Evolutionary conservation across 2,329 filamentous ascomycete species (phyloP).

Genomic region (Thielaviopsis punctulata): DNA sequence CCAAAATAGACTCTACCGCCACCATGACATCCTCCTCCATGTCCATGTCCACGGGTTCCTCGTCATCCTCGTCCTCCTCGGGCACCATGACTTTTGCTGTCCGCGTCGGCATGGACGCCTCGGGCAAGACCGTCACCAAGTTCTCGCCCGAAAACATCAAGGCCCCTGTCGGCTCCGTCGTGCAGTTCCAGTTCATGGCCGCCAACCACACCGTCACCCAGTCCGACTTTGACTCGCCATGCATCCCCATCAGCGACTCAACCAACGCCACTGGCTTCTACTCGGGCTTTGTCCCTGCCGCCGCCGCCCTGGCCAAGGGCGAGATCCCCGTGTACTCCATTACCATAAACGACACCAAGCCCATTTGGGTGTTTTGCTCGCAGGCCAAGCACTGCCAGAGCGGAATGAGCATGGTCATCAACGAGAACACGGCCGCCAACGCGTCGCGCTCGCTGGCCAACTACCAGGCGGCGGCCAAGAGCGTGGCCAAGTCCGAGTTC

Average conservation of each 20-base stretch:
- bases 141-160: slow-evolving; percentile 51
- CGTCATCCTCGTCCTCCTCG: background rate
- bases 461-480: slow-evolving; percentile 28
- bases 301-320: slow-evolving; percentile 29
- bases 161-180: slow-evolving; percentile 49
- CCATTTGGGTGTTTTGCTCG: slow-evolving; percentile 66
- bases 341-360: slow-evolving; percentile 48
- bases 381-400: slow-evolving; percentile 57
- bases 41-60: background rate
- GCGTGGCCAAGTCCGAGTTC: slow-evolving; percentile 17
- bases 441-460: slow-evolving; percentile 31
- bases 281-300: slow-evolving; percentile 50
- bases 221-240: slow-evolving; percentile 46
- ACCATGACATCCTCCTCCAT: background rate
- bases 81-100: slow-evolving; percentile 22
- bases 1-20: background rate
- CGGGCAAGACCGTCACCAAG: slow-evolving; percentile 31
- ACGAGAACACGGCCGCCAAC: slow-evolving; percentile 43
- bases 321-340: slow-evolving; percentile 53
- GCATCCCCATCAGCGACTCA: slow-evolving; percentile 38
- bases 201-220: slow-evolving; percentile 68
- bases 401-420: slow-evolving; percentile 63
- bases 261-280: slow-evolving; percentile 43
- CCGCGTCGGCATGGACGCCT: slow-evolving; percentile 39
- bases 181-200: slow-evolving; percentile 49